Conservation (phyloP, 2,329 filamentous ascomycete genomes). For the Fusarium camptoceras region DNA sequence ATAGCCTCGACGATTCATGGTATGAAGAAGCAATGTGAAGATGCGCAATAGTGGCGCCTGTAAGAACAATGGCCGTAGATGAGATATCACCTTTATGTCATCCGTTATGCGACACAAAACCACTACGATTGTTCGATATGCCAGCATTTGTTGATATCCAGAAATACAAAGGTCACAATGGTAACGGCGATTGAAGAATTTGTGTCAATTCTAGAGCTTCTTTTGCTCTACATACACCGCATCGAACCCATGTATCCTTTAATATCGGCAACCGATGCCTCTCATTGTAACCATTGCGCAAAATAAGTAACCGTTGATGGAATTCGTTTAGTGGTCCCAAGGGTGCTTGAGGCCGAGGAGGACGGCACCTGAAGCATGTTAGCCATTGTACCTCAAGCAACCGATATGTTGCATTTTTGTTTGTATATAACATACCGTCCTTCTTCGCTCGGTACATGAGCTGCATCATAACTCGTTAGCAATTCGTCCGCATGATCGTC, state of each 20-base stretch:
- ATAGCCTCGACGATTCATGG: neutral
- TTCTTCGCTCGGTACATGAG: conserved; percentile 97
- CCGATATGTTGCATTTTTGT: neutral
- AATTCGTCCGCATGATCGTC: conserved; percentile 4
- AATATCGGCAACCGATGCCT: conserved; percentile 6
- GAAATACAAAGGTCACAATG: neutral
- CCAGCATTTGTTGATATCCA: conserved; percentile 5
- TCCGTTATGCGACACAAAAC: conserved; percentile 26
- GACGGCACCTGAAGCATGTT: conserved; percentile 67
- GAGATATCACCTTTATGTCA: too few relatives aligned
- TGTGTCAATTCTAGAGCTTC: conserved; percentile 30
- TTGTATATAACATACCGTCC: conserved; percentile 71
- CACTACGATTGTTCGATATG: conserved; percentile 71
- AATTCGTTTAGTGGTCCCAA: conserved; percentile 82
- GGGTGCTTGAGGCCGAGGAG: conserved; percentile 95
- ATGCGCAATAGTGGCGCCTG: neutral
- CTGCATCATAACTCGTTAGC: conserved; percentile 58
- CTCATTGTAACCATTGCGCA: conserved; percentile 20
- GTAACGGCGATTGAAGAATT: conserved; percentile 5
- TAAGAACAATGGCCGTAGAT: neutral
- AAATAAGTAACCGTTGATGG: conserved; percentile 29
- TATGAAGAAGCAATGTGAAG: neutral
- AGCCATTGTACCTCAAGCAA: conserved; percentile 1
- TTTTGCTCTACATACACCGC: conserved; percentile 42
- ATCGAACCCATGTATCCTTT: conserved; percentile 8